Conservation (phyloP, 257 asterid genomes). For the Solanum dulcamara region DNA sequence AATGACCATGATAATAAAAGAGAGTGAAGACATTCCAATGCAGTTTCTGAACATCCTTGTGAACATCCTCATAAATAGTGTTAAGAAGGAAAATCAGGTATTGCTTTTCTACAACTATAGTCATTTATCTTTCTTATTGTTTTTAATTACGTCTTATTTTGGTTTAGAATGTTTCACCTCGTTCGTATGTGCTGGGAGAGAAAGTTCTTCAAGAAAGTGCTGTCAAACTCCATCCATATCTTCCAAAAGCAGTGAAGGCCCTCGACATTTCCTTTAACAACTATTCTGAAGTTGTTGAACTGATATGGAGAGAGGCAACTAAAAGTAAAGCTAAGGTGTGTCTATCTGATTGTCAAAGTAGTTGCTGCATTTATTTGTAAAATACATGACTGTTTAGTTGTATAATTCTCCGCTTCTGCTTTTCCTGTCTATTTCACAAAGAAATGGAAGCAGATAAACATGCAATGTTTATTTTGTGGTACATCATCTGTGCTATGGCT, state of each 20-base stretch:
- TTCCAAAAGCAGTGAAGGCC: constrained; percentile 1
- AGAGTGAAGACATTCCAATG: constrained; percentile 34
- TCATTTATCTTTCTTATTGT: background rate
- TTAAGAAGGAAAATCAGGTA: constrained; percentile 43
- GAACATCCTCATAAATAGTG: constrained; percentile 34
- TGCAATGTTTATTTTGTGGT: background rate
- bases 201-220: background rate
- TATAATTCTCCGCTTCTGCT: background rate
- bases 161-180: constrained; percentile 8
- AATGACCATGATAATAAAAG: constrained; percentile 39
- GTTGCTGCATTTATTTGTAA: background rate
- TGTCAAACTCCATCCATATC: background rate
- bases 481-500: background rate
- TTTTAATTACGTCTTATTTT: background rate
- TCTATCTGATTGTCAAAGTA: background rate
- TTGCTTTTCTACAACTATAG: background rate
- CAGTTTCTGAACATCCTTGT: constrained; percentile 21
- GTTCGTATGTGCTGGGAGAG: constrained; percentile 8
- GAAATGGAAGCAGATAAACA: background rate
- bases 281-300: constrained; percentile 5
- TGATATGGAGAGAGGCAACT: background rate
- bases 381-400: background rate
- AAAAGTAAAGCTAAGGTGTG: background rate
- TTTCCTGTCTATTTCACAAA: background rate
- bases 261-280: background rate